Conservation (phyloP, 1,284 basidiomycete species). For the Xanthoconium separans region DNA sequence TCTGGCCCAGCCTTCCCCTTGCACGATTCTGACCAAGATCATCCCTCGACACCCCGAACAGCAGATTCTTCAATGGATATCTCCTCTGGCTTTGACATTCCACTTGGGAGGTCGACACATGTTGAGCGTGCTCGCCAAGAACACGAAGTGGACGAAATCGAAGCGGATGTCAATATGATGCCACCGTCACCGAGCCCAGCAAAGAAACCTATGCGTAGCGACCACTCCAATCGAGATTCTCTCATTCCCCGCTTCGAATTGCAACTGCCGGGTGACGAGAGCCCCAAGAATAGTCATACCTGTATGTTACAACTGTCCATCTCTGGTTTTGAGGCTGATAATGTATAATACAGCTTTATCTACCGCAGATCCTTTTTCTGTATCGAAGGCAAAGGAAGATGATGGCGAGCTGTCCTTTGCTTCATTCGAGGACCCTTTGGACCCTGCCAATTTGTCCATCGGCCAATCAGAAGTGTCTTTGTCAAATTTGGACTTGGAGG, state of each 20-base stretch:
- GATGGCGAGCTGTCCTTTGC: constrained; percentile 38
- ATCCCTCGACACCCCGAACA: constrained; percentile 24
- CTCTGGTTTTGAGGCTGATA: neutral
- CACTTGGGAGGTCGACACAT: constrained; percentile 50
- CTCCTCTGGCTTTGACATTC: constrained; percentile 35
- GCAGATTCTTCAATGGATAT: constrained; percentile 18
- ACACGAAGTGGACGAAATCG: constrained; percentile 37
- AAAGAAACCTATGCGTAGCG: constrained; percentile 31
- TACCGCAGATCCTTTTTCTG: constrained; percentile 24
- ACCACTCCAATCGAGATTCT: constrained; percentile 25
- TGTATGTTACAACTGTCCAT: constrained; percentile 14
- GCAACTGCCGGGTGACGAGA: constrained; percentile 16
- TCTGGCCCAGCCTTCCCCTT: constrained; percentile 21
- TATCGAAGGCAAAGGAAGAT: constrained; percentile 30
- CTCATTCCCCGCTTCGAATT: constrained; percentile 46
- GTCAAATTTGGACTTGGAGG: constrained; percentile 31
- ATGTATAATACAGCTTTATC: constrained; percentile 10
- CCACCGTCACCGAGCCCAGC: constrained; percentile 64
- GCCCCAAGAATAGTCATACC: constrained; percentile 15
- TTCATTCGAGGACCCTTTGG: constrained; percentile 34
- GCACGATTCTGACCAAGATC: constrained; percentile 7
- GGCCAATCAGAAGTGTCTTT: constrained; percentile 34
- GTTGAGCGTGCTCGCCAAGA: constrained; percentile 43
- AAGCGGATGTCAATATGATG: constrained; percentile 48
- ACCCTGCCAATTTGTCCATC: constrained; percentile 36